phyloP scores from a whole-genome alignment of 139 green algal genomes.

The Coccomyxa sp. region DNA sequence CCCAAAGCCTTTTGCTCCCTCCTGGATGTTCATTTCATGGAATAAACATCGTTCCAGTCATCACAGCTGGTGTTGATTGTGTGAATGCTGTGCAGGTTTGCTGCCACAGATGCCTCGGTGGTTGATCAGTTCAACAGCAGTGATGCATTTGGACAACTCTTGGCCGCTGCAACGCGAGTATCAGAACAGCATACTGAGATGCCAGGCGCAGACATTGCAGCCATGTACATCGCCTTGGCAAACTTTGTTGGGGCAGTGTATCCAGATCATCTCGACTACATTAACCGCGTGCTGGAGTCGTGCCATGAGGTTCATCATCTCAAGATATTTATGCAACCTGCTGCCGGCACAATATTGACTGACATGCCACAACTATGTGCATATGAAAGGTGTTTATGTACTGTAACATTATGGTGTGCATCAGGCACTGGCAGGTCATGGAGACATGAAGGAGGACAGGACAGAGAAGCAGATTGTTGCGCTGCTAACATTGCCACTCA shows the following conservation, averaged over 20 bases:
- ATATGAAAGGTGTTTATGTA: neutral
- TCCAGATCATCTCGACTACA: slow-evolving; percentile 62
- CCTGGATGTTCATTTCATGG: neutral
- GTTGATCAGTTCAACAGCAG: slow-evolving; percentile 44
- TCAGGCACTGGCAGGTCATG: slow-evolving; percentile 23
- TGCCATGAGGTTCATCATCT: slow-evolving; percentile 33
- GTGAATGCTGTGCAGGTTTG: slow-evolving; percentile 22
- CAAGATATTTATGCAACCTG: neutral
- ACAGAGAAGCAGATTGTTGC: slow-evolving; percentile 75
- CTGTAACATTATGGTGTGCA: neutral
- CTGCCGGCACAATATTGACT: neutral
- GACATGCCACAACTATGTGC: neutral
- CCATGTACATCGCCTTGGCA: slow-evolving; percentile 82
- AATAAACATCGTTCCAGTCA: neutral
- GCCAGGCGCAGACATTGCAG: slow-evolving; percentile 55
- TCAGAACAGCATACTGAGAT: slow-evolving; percentile 63
- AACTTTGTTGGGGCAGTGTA: slow-evolving; percentile 71
- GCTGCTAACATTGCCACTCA: slow-evolving; percentile 78
- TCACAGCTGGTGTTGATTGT: neutral
- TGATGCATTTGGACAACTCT: slow-evolving; percentile 76
- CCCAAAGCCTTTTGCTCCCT: no score
- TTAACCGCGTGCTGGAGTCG: slow-evolving; percentile 59
- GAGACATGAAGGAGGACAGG: slow-evolving; percentile 34
- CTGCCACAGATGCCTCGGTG: slow-evolving; percentile 18
- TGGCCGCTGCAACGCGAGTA: slow-evolving; percentile 46